Evolutionary conservation across 2,329 filamentous ascomycete genomes (phyloP).

Genomic region (Chalara sp.): DNA sequence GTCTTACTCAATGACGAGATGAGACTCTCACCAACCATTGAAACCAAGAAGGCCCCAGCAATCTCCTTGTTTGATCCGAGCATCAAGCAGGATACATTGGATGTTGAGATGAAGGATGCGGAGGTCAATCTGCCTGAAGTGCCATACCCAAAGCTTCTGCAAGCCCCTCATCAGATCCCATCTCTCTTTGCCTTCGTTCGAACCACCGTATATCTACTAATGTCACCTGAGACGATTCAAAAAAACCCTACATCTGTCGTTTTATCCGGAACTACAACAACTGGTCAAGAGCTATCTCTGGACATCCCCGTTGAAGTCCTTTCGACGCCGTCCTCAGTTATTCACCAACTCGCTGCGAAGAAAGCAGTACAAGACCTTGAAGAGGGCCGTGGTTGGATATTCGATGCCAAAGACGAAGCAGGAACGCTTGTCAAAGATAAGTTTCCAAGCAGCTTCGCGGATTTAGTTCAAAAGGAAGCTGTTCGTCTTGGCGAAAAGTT

Average conservation of each 20-base stretch:
- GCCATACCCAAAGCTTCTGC: constrained; percentile 48
- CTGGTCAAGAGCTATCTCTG: constrained; percentile 51
- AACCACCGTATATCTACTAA: constrained; percentile 57
- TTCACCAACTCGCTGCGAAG: constrained; percentile 65
- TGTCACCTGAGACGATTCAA: constrained; percentile 42
- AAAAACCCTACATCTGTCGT: constrained; percentile 46
- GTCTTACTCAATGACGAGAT: constrained; percentile 23
- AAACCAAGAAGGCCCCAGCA: constrained; percentile 9
- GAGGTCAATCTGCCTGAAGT: constrained; percentile 47
- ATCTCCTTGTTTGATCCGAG: constrained; percentile 53
- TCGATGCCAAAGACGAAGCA: constrained; percentile 38
- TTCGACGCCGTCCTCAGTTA: constrained; percentile 40
- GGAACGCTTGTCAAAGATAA: constrained; percentile 39
- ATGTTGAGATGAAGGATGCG: constrained; percentile 26
- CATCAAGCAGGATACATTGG: constrained; percentile 23
- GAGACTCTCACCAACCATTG: constrained; percentile 17
- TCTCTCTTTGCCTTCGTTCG: constrained; percentile 61
- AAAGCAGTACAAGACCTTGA: constrained; percentile 65
- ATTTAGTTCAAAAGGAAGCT: constrained; percentile 58
- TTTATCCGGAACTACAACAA: constrained; percentile 47
- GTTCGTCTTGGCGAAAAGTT: constrained; percentile 59
- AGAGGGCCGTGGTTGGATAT: constrained; percentile 61
- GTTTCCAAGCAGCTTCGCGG: constrained; percentile 43
- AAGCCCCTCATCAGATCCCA: constrained; percentile 57
- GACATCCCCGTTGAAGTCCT: constrained; percentile 54